Conservation (phyloP, 176 grass and related monocot species). For the Triticum turgidum region DNA sequence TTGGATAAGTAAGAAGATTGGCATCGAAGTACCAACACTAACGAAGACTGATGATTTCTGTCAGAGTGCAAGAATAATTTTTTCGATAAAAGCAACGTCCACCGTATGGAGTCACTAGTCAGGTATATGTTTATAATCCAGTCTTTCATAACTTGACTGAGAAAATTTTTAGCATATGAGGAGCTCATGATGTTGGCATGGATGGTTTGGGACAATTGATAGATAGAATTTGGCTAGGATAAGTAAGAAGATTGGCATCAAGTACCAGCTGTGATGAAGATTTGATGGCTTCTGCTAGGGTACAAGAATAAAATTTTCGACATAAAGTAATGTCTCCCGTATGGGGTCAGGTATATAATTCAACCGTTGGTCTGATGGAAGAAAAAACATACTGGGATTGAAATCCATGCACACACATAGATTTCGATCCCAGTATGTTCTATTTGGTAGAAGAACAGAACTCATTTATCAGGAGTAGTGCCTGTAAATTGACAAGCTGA, state of each 20-base stretch:
- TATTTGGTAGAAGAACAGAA: background rate
- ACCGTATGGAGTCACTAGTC: no score
- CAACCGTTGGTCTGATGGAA: slow-evolving; percentile 20
- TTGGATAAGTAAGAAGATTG: slow-evolving; percentile 20
- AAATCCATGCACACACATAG: slow-evolving; percentile 13
- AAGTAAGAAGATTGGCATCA: slow-evolving; percentile 23
- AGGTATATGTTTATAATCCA: slow-evolving; percentile 13
- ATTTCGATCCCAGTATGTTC: no score
- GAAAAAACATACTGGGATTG: slow-evolving; percentile 9
- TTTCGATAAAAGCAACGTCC: no score
- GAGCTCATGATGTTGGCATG: background rate
- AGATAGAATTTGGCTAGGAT: slow-evolving; percentile 10
- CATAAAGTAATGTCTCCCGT: slow-evolving; percentile 1
- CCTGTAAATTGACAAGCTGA: background rate
- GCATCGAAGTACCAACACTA: background rate
- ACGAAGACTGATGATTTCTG: slow-evolving; percentile 31
- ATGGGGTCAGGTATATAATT: slow-evolving; percentile 29
- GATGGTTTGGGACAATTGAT: background rate
- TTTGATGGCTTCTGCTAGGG: slow-evolving; percentile 33
- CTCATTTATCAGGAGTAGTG: background rate
- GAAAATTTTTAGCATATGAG: background rate
- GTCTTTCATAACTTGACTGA: slow-evolving; percentile 8
- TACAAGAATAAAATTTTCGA: slow-evolving; percentile 19
- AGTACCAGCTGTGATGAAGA: slow-evolving; percentile 15
- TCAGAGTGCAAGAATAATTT: background rate